Base-by-base conservation (phyloP, 441 rosid species). In the Syzygium syzygioides region DNA sequence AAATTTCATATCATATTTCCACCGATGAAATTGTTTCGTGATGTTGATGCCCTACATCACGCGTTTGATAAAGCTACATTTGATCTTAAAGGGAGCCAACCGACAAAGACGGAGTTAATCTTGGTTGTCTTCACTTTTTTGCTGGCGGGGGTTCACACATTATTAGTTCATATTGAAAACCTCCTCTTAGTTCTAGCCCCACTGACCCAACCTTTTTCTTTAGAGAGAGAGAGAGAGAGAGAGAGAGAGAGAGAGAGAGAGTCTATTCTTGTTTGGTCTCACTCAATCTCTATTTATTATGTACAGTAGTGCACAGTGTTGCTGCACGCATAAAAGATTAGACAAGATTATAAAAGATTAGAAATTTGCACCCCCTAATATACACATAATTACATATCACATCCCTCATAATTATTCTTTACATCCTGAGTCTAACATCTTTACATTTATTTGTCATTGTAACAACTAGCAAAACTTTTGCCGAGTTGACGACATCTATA, bases 121-220 rank as follows among this genome's bases (percentile, higher is more conserved):
- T 64, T 30, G 37, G 20, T 30, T 1, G 71, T 30, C 66, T 59
- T 5, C 7, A 26, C 30, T 26, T 26, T 26, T 28, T 28, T 5
- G 32, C 18, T 60, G 4, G 32, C 26, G 5, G 25, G n/a, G n/a
- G 3, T 59, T 59, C 64, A 12, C 3, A 5, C 15, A 12, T 25
- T 57, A 25, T 57, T 10, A 0, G 13, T 25, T 57, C n/a, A 23
- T 57, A 57, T 57, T 23, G 14, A 57, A 57, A 57, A 57, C 14
- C 28, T 57, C 62, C n/a, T 9, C 28, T 57, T 3, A 2, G 0
- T 9, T 25, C 4, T 59, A 28, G 66, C 17, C 14, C 66, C 32
- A 26, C 0, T 12, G 0, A 25, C 4, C 7, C 7, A 30, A 56
- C 4, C 4, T 9, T 9, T 55, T 56, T 56, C 59, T 60, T 28